Percentiles rank a stretch among this genome's conserved stretches.
Evolutionary conservation across 2,329 filamentous ascomycete species (phyloP).

Genomic region (Exophiala xenobiotica): DNA sequence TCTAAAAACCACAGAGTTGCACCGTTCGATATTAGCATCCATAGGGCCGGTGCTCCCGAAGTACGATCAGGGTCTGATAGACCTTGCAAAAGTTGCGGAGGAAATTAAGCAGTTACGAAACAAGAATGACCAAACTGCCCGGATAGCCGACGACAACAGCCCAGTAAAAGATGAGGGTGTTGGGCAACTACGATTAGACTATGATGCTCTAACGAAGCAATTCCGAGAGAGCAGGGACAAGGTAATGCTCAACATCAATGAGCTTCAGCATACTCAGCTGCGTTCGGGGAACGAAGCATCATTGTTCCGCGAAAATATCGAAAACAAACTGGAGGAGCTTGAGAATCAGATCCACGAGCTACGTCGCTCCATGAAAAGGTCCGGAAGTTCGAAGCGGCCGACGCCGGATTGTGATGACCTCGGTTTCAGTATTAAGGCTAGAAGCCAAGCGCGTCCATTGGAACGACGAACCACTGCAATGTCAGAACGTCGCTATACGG

Average conservation of each 20-base stretch:
- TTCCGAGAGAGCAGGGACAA: not conserved
- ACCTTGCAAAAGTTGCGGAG: constrained; percentile 3
- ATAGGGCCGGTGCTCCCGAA: constrained; percentile 12
- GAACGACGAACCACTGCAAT: not conserved
- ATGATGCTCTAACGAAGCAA: not conserved
- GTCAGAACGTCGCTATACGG: not conserved
- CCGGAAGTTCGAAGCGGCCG: not conserved
- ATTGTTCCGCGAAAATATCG: not conserved
- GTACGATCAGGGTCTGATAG: constrained; percentile 10
- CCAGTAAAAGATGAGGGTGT: not conserved
- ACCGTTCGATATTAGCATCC: constrained; percentile 10
- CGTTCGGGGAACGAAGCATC: not conserved
- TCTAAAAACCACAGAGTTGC: constrained; percentile 11
- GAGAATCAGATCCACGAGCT: not conserved
- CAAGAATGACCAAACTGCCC: constrained; percentile 1
- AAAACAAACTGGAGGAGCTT: not conserved
- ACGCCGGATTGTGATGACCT: not conserved
- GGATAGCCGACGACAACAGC: not conserved
- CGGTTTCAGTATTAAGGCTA: not conserved
- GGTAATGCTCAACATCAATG: not conserved
- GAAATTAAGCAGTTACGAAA: not conserved
- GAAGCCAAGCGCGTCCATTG: not conserved
- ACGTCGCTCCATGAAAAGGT: not conserved
- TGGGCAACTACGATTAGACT: not conserved
- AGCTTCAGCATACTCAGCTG: not conserved